phyloP scores from a whole-genome alignment of 139 green algal species.

The Mychonastes homosphaera region DNA sequence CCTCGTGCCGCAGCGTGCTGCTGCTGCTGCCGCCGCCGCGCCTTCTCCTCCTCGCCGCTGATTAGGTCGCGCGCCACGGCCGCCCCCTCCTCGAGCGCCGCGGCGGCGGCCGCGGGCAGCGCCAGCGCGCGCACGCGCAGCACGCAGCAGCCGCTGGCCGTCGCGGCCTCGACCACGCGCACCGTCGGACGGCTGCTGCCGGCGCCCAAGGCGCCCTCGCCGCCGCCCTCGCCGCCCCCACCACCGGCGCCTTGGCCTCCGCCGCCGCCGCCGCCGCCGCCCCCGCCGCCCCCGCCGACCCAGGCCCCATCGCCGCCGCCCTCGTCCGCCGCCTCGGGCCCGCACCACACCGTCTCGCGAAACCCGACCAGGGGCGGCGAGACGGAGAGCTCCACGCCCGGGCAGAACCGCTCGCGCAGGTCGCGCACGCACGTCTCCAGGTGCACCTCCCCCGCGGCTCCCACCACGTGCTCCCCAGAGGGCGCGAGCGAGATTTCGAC shows the following conservation, averaged over 20 bases:
- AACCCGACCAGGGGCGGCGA: conserved; percentile 91
- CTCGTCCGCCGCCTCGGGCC: conserved; percentile 31
- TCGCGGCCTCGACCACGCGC: conserved; percentile 59
- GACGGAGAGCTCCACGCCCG: conserved; percentile 32
- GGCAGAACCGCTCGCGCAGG: conserved; percentile 73
- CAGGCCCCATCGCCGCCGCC: neutral
- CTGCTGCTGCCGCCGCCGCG: conserved; percentile 1
- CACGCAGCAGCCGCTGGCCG: conserved; percentile 49
- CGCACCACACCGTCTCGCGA: conserved; percentile 61
- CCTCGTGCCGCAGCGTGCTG: neutral
- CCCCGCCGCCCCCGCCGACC: too few species aligned
- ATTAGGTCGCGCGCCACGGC: conserved; percentile 29
- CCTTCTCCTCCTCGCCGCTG: conserved; percentile 5
- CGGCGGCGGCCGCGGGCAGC: conserved; percentile 42
- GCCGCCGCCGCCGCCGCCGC: conserved; percentile 4
- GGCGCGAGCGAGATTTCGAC: conserved; percentile 33
- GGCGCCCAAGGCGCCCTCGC: too few species aligned
- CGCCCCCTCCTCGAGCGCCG: conserved; percentile 43
- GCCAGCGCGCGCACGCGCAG: conserved; percentile 59
- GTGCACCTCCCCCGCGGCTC: conserved; percentile 92
- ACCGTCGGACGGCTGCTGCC: neutral
- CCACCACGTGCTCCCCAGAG: conserved; percentile 81
- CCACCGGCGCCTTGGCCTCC: neutral
- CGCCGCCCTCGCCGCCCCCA: too few species aligned
- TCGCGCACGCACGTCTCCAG: conserved; percentile 93